Base-by-base conservation (phyloP, 2,329 filamentous ascomycete species). In the Alternaria alternata region DNA sequence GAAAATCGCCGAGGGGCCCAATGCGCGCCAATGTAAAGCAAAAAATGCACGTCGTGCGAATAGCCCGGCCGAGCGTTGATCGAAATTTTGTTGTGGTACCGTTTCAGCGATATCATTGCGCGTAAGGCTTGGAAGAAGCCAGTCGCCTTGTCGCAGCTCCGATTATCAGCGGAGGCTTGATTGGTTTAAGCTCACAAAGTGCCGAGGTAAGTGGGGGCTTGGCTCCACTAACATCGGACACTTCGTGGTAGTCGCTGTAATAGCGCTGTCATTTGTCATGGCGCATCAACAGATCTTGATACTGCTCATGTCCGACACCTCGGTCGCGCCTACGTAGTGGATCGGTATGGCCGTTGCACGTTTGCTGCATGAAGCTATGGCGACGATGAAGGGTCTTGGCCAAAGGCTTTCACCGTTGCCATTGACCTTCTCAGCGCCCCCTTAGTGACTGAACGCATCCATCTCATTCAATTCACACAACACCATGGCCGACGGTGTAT, bases 401-500 rank as follows among this genome's bases (percentile, higher is more conserved):
- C 32, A 46, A 39, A 34, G 54, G 32, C 38, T 26, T 26, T 43
- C 51, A 43, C 41, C 34, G 43, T 52, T 9, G 56, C 34, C 11
- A 24, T 42, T 24, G 34, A 36, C 3, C 20, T n/a, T 7, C n/a
- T 12, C 22, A 9, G 12, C 22, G 18, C 53, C 28, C 30, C 46
- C 18, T 22, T 44, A 34, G 26, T 24, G 28, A 52, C 47, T 9
- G 26, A 46, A 46, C 20, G 22, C 47, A 38, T 12, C 24, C 24
- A 14, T 28, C 30, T 44, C 38, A 41, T 24, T 22, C 38, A 24
- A 24, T n/a, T 16, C 9, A 14, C 36, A 18, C 48, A 44, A 22
- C 28, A 42, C 41, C 39, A 65, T 65, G 63, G 36, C 63, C 28
- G 63, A 65, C 57, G 43, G 51, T 4, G 34, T 64, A 30, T 65